Evolutionary conservation across 331 rosid genomes (phyloP).

Genomic region (Arachis monticola): DNA sequence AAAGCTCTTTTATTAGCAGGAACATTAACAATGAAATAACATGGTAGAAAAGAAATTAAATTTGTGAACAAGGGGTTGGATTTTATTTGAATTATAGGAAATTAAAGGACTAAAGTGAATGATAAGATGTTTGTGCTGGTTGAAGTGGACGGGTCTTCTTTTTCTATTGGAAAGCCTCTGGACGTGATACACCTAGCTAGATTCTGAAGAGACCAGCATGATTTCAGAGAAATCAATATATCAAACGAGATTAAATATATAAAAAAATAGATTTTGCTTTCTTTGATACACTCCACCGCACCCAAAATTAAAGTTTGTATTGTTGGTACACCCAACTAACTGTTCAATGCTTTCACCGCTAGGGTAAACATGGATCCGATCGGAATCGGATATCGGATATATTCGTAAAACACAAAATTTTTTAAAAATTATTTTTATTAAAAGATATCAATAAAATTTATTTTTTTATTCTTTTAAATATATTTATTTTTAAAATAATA

Average conservation of each 20-base stretch:
- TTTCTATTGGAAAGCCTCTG: constrained; percentile 33
- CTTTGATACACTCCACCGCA: constrained; percentile 6
- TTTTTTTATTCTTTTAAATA: too few species aligned
- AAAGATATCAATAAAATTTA: too few species aligned
- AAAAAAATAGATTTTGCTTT: constrained; percentile 15
- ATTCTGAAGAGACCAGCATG: constrained; percentile 50
- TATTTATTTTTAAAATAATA: too few species aligned
- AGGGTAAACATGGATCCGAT: not conserved
- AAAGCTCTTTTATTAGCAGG: constrained; percentile 39
- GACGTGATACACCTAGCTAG: constrained; percentile 49
- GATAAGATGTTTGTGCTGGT: constrained; percentile 45
- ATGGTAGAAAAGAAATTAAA: constrained; percentile 32
- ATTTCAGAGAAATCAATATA: constrained; percentile 40
- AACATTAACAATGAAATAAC: constrained; percentile 41
- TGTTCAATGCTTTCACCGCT: constrained; percentile 19
- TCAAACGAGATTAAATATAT: constrained; percentile 29
- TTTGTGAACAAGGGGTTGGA: constrained; percentile 35
- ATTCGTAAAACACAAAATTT: too few species aligned
- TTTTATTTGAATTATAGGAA: constrained; percentile 40
- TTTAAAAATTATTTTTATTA: too few species aligned
- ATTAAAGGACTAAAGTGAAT: constrained; percentile 38
- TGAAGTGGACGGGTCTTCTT: constrained; percentile 28
- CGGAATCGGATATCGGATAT: too few species aligned
- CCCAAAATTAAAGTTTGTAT: too few species aligned
- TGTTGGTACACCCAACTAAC: not conserved